Percentiles rank a stretch among this genome's conserved stretches.
These are phyloP conservation scores for Quercus tomentella DNA, from an alignment of 331 rosid species.

Conservation along the genomic window DNA sequence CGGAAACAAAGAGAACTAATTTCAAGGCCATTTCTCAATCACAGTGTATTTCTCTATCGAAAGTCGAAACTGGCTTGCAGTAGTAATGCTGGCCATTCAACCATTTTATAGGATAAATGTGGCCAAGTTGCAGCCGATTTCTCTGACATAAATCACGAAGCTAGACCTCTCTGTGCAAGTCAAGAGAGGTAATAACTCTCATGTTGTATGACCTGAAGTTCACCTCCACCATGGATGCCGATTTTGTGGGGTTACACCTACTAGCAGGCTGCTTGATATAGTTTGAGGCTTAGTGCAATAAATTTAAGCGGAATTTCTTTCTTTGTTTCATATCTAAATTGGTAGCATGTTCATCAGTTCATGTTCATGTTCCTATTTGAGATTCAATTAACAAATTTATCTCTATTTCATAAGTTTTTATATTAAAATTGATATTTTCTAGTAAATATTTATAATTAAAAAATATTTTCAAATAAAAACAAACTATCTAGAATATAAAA, in stretches of 20 bases:
- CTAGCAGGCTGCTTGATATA: background rate
- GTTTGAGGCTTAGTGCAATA: too few relatives aligned
- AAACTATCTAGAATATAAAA: too few relatives aligned
- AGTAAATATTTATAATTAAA: too few relatives aligned
- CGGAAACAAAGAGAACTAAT: slow-evolving; percentile 2
- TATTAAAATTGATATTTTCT: too few relatives aligned
- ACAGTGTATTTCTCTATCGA: background rate
- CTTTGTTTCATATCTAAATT: too few relatives aligned
- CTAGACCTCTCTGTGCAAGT: too few relatives aligned
- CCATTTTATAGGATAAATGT: background rate
- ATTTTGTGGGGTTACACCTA: slow-evolving; percentile 19
- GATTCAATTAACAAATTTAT: too few relatives aligned
- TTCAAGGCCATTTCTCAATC: slow-evolving; percentile 18
- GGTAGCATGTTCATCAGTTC: too few relatives aligned
- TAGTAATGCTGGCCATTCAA: background rate
- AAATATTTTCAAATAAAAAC: too few relatives aligned
- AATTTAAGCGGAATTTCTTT: too few relatives aligned
- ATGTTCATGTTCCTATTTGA: too few relatives aligned
- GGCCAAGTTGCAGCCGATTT: slow-evolving; percentile 17
- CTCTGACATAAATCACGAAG: background rate
- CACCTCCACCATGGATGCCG: slow-evolving; percentile 1
- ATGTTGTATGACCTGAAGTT: background rate
- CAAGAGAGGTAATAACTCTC: background rate
- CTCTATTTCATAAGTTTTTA: too few relatives aligned
- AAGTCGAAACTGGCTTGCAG: background rate